A percentile compares a stretch with the other conserved stretches of the same genome.
Conservation (phyloP, 2,329 filamentous ascomycete genomes). For the Fusarium bactridioides region DNA sequence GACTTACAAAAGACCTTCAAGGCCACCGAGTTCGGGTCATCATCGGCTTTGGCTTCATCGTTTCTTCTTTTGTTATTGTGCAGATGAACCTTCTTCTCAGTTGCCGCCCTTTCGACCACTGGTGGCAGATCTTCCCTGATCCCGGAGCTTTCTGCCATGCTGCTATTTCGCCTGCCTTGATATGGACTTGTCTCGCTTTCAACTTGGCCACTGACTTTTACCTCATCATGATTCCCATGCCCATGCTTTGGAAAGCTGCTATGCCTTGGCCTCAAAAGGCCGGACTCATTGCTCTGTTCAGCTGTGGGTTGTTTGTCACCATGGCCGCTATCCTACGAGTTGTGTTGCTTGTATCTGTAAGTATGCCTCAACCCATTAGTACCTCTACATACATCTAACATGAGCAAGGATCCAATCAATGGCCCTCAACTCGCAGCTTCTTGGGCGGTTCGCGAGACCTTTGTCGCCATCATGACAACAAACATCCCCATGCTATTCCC, state of each 20-base stretch:
- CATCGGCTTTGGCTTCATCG: conserved; percentile 59
- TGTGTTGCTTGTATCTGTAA: conserved; percentile 41
- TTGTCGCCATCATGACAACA: conserved; percentile 54
- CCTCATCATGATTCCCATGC: conserved; percentile 64
- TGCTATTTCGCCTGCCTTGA: conserved; percentile 58
- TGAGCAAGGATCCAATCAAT: conserved; percentile 49
- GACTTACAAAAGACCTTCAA: conserved; percentile 57
- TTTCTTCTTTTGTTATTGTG: conserved; percentile 57
- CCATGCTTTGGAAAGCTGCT: conserved; percentile 55
- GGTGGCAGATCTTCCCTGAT: conserved; percentile 68
- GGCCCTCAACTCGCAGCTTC: conserved; percentile 52
- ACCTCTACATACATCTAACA: not conserved
- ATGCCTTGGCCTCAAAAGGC: conserved; percentile 49
- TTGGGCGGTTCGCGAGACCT: conserved; percentile 55
- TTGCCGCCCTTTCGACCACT: conserved; percentile 60
- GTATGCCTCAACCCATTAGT: not conserved
- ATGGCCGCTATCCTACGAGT: conserved; percentile 50
- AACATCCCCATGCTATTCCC: conserved; percentile 57
- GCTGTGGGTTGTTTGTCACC: conserved; percentile 52
- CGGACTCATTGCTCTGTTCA: conserved; percentile 50
- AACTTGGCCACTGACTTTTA: conserved; percentile 67
- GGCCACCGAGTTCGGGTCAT: conserved; percentile 55
- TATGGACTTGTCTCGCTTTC: conserved; percentile 59
- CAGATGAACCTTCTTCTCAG: conserved; percentile 59
- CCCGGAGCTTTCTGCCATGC: conserved; percentile 61